Base-by-base conservation (phyloP, 306 rosid species). In the Lablab purpureus region DNA sequence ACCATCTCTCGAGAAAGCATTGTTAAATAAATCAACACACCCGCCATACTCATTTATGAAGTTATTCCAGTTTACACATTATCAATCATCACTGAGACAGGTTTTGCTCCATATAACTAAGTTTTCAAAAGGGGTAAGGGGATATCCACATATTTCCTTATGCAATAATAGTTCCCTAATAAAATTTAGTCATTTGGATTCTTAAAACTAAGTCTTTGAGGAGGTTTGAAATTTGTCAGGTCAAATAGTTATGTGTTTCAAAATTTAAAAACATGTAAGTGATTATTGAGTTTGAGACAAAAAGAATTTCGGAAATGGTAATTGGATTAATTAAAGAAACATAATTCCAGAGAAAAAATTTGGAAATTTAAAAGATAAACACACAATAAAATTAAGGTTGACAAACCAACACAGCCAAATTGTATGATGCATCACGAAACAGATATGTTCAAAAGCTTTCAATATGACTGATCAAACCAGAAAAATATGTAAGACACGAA, bases 61-160 rank as follows among this genome's bases (percentile, higher is more conserved):
- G 45, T 18, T 32, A 28, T 8, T 74, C 23, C 55, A 67, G 46
- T 46, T n/a, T 37, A 62, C 19, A 47, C n/a, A 7, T 7, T 28
- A 22, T 60, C n/a, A 70, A 43, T 37, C 52, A 63, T 23, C 68
- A 19, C 28, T 82, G 28, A 76, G 41, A 52, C 64, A 62, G 46
- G 37, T 45, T 15, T 50, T 50, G 43, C 58, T 55, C 32, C 68
- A 18, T 9, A 19, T 50, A 70, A 67, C 21, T 14, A 12, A n/a
- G 9, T 37, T 60, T 27, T 30, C 62, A 27, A 28, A 14, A 40
- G 63, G 45, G 71, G 10, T 7, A 19, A 60, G 30, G 41, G 23
- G 9, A 23, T 50, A 47, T 59, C 22, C 72, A 67, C 43, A 34
- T n/a, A 17, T 6, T 49, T 21, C 55, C 21, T 49, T 28, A 41